Evolutionary conservation across 2,329 filamentous ascomycete species (phyloP), one percentile per base, ranked within the genome.

Genomic region (Ophiosphaerella narmari): DNA sequence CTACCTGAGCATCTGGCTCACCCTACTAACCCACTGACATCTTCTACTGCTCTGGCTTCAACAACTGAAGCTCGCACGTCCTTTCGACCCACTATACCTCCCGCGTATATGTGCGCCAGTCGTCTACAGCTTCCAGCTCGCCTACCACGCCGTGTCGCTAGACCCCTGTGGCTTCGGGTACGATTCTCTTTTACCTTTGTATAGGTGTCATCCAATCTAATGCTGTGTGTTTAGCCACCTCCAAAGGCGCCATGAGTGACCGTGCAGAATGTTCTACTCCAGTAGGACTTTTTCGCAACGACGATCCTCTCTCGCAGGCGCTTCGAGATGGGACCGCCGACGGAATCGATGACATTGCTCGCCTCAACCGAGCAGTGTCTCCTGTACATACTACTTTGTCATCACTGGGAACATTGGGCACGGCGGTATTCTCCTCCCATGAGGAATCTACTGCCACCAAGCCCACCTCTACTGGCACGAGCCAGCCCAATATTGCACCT

Each of bases 391-490:
- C 43, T 24, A 37, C 36, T 14, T 23, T 56, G 6, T 55, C 59
- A 3, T 57, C 60, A 2, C 0, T 48, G 7, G 52, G 48, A 13
- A 55, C 54, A 2, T 50, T 53, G 2, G 54, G 51, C 7, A 50
- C 49, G 1, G 48, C 52, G 8, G 49, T 62, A 1, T 63, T 60
- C 37, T 62, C 52, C 44, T 57, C 55, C 3, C 52, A 42, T 32
- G 52, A 60, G 32, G 50, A 54, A 7, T 66, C 66, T 3, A 57
- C 48, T 36, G 29, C 43, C n/a, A 69, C 66, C 11, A 64, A 63
- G 42, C 63, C 62, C n/a, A 70, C 66, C 3, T 67, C 65, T n/a
- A 45, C 51, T n/a, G 57, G 61, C 9, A 66, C 62, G 42, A 51
- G 39, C 40, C 63, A 66, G 26, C 50, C 18, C 18, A 21, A 21